phyloP scores from a whole-genome alignment of 2,329 filamentous ascomycete genomes.

The Tetracladium maxilliforme region DNA sequence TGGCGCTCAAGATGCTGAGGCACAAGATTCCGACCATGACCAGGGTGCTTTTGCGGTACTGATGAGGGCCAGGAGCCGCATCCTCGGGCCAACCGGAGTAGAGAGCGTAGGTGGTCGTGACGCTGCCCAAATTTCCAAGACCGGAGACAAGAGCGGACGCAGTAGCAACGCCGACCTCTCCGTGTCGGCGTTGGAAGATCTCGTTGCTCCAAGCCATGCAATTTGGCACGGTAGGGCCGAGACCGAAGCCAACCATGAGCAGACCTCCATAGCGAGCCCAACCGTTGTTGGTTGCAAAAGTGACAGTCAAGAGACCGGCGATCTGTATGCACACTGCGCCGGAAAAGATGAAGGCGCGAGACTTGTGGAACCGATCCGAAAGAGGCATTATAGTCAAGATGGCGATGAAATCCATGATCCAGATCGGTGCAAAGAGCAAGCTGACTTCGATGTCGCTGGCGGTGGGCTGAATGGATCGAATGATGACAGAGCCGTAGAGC shows the following conservation, averaged over 20 bases:
- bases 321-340: conserved; percentile 67
- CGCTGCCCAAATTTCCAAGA: conserved; percentile 72
- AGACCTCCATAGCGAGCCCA: conserved; percentile 83
- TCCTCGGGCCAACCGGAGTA: conserved; percentile 81
- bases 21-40: conserved; percentile 78
- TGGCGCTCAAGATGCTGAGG: conserved; percentile 59
- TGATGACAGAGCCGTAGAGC: conserved; percentile 39
- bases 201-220: conserved; percentile 91
- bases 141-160: conserved; percentile 77
- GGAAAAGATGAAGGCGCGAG: conserved; percentile 71
- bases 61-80: conserved; percentile 47
- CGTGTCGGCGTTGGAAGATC: conserved; percentile 79
- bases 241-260: conserved; percentile 79
- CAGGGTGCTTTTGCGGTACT: conserved; percentile 72
- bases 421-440: conserved; percentile 79
- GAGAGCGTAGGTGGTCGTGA: conserved; percentile 77
- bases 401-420: conserved; percentile 83
- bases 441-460: conserved; percentile 65
- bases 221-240: conserved; percentile 81
- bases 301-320: conserved; percentile 62
- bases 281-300: conserved; percentile 50
- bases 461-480: conserved; percentile 58
- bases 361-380: conserved; percentile 72
- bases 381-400: conserved; percentile 77
- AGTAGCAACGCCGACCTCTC: conserved; percentile 80